Evolutionary conservation across 2,329 filamentous ascomycete genomes (phyloP), one percentile per base, ranked within the genome.

Genomic region (Cercospora sp.): DNA sequence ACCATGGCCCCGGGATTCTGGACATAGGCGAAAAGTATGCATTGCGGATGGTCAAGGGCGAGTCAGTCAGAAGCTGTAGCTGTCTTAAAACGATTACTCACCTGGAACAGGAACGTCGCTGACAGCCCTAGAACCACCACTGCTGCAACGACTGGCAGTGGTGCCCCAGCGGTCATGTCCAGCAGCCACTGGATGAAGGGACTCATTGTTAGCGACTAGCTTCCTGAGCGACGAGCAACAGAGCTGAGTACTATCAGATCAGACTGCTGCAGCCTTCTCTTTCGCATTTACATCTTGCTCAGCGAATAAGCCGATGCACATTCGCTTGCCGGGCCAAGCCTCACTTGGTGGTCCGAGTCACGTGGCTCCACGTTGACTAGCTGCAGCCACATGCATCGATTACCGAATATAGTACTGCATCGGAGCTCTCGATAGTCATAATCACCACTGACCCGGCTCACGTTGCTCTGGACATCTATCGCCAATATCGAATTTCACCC

Each of bases 1-100:
- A 60, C 36, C 76, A 80, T 0, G 79, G 81, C 5, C 80, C 83
- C 3, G 79, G 81, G 18, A 82, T 63, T 18, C 63, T 67, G 67
- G 66, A 64, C 16, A 67, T 45, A 12, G 70, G 65, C 20, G 45
- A 48, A 48, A 48, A 48, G 45, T 48, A 48, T 20, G 45, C 45
- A 23, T 48, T 48, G 45, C 45, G 45, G 45, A 48, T 18, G 45
- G 45, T 48, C 45, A 23, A 23, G 45, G 20, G 3, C 36, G 36
- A 3, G 36, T 42, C 36, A 42, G 36, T 16, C 36, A 42, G n/a
- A 42, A 6, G 8, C 1, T n/a, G 36, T 42, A 2, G 2, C 36
- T 42, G 36, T 42, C 36, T 42, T 42, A 16, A n/a, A 2, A n/a
- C 1, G 1, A 42, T 42, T 42, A 3, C 36, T 48, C 2, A 48